Evolutionary conservation across 805 yeast genomes (phyloP), one percentile per base, ranked within the genome.

Genomic region (Saturnispora mendoncae): DNA sequence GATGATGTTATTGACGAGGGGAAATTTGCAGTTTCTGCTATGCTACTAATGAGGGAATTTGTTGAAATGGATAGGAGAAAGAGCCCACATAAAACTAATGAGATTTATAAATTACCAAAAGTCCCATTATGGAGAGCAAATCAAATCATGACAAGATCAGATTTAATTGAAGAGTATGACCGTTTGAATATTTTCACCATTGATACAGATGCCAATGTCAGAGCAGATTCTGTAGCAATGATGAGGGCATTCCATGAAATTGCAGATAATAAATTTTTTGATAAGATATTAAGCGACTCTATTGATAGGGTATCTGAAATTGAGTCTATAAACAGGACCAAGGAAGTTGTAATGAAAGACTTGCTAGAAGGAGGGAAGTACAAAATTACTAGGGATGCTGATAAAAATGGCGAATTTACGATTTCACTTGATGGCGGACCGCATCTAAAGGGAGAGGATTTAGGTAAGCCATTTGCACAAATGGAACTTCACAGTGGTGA

Each of bases 1-100:
- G 94, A 84, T 53, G 94, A 84, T 61, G 94, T 84, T 6, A 81
- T 83, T 83, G 88, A 81, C 47, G 69, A 72, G 47, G 94, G 94
- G 4, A 84, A 83, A 57, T 83, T 83, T 51, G 68, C 86, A 2
- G 65, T 78, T 7, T 68, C 82, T 32, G 88, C 90, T 13, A 80
- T 83, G 87, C 61, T 78, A 5, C 61, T 83, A 41, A 78, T 81
- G 74, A 66, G 73, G 42, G 84, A 71, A 45, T 69, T 84, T 51
- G 92, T 83, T 2, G 73, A 75, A n/a, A 71, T 80, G 75, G 85
- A 80, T 50, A 55, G 70, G 18, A 62, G 39, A 19, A 43, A 18
- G 32, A 55, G 49, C 36, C 57, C 52, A 23, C 51, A 51, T 33
- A 60, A 55, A 32, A 53, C 42, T 27, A 18, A 14, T 1, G 35